Conservation (phyloP, 228 moss, liverwort and hornwort species). For the Sphagnum magellanicum region DNA sequence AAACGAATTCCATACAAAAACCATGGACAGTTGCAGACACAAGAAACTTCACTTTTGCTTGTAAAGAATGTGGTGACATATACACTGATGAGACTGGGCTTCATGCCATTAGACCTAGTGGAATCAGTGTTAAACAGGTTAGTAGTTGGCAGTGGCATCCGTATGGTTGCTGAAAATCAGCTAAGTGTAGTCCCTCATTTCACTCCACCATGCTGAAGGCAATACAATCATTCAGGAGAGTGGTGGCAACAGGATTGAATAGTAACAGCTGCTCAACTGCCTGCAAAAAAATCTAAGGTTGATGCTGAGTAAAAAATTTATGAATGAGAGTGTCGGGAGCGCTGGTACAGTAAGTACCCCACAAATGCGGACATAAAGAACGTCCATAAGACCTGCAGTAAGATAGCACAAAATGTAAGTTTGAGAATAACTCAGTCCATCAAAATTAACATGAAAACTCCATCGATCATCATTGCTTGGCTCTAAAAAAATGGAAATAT, state of each 20-base stretch:
- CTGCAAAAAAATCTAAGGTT: constrained; percentile 1
- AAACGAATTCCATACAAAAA: not conserved
- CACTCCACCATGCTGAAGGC: too few relatives aligned
- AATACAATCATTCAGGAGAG: too few relatives aligned
- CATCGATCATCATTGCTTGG: too few relatives aligned
- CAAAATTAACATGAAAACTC: too few relatives aligned
- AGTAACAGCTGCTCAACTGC: not conserved
- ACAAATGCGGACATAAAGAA: constrained; percentile 79
- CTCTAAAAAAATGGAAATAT: too few relatives aligned
- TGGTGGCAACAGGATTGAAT: too few relatives aligned
- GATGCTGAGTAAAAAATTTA: constrained; percentile 14
- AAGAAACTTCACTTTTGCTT: constrained; percentile 3
- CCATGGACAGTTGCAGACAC: constrained; percentile 1
- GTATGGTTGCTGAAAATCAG: too few relatives aligned
- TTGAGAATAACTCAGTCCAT: not conserved
- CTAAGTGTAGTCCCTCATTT: too few relatives aligned
- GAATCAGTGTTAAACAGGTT: not conserved
- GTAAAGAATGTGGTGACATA: constrained; percentile 5
- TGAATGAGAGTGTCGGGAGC: constrained; percentile 55
- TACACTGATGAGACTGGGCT: not conserved
- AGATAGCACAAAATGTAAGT: constrained; percentile 1
- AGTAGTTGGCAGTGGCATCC: too few relatives aligned
- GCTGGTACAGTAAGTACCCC: constrained; percentile 68
- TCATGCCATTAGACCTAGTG: constrained; percentile 6
- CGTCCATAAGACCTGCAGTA: constrained; percentile 71